Evolutionary conservation across 352 stramenopile species (phyloP).

Genomic region (Pythium plurisporium): DNA sequence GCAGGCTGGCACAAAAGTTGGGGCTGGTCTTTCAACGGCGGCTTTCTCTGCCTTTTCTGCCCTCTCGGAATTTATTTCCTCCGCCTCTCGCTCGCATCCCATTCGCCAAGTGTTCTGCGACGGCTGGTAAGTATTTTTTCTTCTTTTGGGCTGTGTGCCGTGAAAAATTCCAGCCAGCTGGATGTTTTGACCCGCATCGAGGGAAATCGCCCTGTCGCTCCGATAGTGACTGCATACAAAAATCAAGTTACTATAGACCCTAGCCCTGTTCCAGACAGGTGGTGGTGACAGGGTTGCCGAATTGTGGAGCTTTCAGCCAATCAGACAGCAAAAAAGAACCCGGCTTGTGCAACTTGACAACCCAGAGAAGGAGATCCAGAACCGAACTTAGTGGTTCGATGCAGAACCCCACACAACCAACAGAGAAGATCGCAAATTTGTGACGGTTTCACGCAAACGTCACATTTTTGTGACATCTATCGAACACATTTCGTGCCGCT

Average conservation of each 20-base stretch:
- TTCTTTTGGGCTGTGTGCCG: background rate
- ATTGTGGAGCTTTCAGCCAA: constrained; percentile 19
- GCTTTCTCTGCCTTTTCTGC: constrained; percentile 7
- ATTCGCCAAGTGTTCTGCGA: background rate
- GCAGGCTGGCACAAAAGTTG: constrained; percentile 8
- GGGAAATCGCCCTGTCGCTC: constrained; percentile 25
- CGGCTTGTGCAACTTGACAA: constrained; percentile 1
- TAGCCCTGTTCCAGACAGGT: constrained; percentile 18
- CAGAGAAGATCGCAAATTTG: background rate
- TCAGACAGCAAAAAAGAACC: constrained; percentile 19
- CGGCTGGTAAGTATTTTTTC: background rate
- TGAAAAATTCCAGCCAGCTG: constrained; percentile 15
- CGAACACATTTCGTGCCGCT: background rate
- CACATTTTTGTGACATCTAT: background rate
- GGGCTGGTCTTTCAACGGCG: constrained; percentile 1
- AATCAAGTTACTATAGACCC: background rate
- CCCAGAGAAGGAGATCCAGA: constrained; percentile 7
- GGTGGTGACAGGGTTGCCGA: constrained; percentile 1
- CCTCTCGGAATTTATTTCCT: constrained; percentile 12
- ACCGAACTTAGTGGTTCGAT: constrained; percentile 18
- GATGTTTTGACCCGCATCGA: constrained; percentile 13
- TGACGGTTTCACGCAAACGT: background rate
- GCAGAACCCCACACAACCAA: background rate
- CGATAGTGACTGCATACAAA: constrained; percentile 21
- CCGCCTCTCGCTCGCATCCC: background rate